Evolutionary conservation across 2,329 filamentous ascomycete species (phyloP).

Genomic region (Beauveria sp.): DNA sequence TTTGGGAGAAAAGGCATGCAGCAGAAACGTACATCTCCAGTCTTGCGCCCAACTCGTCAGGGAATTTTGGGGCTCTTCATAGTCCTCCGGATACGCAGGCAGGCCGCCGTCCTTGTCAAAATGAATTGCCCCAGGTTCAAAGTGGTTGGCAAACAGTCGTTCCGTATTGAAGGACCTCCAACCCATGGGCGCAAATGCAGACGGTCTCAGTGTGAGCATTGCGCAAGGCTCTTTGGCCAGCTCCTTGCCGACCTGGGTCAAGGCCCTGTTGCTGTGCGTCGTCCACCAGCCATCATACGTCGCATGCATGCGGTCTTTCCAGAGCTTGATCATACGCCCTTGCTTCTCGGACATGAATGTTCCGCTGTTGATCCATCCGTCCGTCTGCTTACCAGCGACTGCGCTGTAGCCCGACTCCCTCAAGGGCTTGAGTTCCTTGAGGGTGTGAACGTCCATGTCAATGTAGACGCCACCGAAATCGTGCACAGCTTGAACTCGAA

Average conservation of each 20-base stretch:
- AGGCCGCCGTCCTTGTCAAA: background rate
- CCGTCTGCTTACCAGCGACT: conserved; percentile 14
- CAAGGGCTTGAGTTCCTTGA: conserved; percentile 12
- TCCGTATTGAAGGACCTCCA: conserved; percentile 13
- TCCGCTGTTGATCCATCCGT: conserved; percentile 17
- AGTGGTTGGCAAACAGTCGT: conserved; percentile 15
- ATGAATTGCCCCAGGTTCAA: conserved; percentile 5
- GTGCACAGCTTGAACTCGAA: conserved; percentile 16
- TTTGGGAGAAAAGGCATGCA: conserved; percentile 17
- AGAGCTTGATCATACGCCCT: conserved; percentile 15
- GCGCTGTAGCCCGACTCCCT: conserved; percentile 12
- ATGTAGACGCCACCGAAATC: conserved; percentile 18
- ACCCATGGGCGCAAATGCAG: conserved; percentile 19
- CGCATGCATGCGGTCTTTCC: conserved; percentile 19
- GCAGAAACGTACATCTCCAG: conserved; percentile 17
- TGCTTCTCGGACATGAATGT: conserved; percentile 18
- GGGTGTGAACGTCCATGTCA: conserved; percentile 17
- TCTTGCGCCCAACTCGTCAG: conserved; percentile 15
- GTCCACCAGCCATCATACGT: conserved; percentile 22
- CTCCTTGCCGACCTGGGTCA: conserved; percentile 34
- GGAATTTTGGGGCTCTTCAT: background rate
- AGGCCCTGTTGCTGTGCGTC: conserved; percentile 21
- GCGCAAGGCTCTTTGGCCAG: conserved; percentile 27
- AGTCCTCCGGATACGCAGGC: conserved; percentile 7
- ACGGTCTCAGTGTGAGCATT: conserved; percentile 19